Base-by-base conservation (phyloP, 106 monocot genomes). In the Gastrodia elata region DNA sequence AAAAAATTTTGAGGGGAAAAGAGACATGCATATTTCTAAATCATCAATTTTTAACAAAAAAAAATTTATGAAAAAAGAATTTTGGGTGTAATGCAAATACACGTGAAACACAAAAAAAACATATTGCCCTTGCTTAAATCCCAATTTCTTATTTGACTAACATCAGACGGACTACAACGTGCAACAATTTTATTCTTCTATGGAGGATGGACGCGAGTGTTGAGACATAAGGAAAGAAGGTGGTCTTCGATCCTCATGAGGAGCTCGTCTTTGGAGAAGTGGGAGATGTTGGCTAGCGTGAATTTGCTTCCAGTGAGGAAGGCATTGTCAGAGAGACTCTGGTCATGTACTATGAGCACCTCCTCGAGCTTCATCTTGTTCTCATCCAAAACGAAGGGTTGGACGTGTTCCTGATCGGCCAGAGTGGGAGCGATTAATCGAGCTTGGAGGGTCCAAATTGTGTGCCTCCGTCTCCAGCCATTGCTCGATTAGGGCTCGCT, bases 221-320 rank as follows among this genome's bases (percentile, higher is more conserved):
- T n/a, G n/a, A n/a, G n/a, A n/a, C n/a, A n/a, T n/a, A n/a, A n/a
- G n/a, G n/a, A n/a, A n/a, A n/a, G n/a, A n/a, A n/a, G n/a, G n/a
- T n/a, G n/a, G n/a, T 75, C 68, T 7, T 8, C n/a, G 36, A 70
- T 76, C 37, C 68, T 57, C 64, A 79, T 76, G 40, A 90, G 72
- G 36, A 57, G 61, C 24, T 94, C 80, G 39, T 80, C 20, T 37
- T 84, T 86, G 6, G 89, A 86, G 52, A 89, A 78, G 81, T 89
- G 89, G 3, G 83, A 81, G 55, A 89, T 79, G 64, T 89, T 86
- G 16, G 86, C 89, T 8, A 89, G 83, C 5, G 81, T 81, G 79
- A 89, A 89, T 18, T 77, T 71, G 18, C 83, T 80, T 4, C 89
- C 89, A 0, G 82, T 77, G 52, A 89, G 52, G 82, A 72, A 89